A percentile compares a stretch with the other conserved stretches of the same genome.
These are phyloP conservation scores for Yarrowia hollandica DNA, from an alignment of 805 yeast species.

Conservation along the genomic window DNA sequence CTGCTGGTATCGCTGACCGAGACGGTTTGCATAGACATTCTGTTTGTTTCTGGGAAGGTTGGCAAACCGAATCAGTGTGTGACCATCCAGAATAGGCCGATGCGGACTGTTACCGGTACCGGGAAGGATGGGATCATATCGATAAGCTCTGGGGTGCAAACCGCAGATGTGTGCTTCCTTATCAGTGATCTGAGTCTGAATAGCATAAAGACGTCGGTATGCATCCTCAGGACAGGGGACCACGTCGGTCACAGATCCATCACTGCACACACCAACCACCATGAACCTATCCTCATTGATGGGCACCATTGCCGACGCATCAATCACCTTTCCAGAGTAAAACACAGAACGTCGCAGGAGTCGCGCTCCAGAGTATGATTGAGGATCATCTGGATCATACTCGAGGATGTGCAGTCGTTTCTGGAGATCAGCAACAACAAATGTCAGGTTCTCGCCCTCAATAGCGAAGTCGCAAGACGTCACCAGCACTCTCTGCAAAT, in stretches of 20 bases:
- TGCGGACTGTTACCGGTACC: constrained; percentile 28
- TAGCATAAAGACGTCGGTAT: constrained; percentile 76
- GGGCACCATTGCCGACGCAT: constrained; percentile 38
- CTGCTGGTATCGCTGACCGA: constrained; percentile 25
- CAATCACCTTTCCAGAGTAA: constrained; percentile 56
- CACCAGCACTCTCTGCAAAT: constrained; percentile 61
- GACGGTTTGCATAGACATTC: constrained; percentile 20
- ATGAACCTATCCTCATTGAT: constrained; percentile 41
- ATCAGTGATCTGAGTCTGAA: constrained; percentile 85
- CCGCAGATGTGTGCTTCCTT: constrained; percentile 74
- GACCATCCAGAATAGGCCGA: constrained; percentile 38
- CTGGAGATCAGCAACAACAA: constrained; percentile 68
- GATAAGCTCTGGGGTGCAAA: constrained; percentile 60
- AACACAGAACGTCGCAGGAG: constrained; percentile 70
- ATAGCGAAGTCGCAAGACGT: constrained; percentile 74
- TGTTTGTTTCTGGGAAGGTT: constrained; percentile 33
- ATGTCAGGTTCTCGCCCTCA: constrained; percentile 64
- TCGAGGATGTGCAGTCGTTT: constrained; percentile 69
- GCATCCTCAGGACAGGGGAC: constrained; percentile 72
- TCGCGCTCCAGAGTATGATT: constrained; percentile 75
- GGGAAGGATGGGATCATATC: constrained; percentile 32
- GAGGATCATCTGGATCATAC: constrained; percentile 90
- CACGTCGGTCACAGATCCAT: constrained; percentile 76
- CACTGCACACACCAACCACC: constrained; percentile 68
- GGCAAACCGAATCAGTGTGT: constrained; percentile 37